Evolutionary conservation across 2,329 filamentous ascomycete genomes (phyloP), one percentile per base, ranked within the genome.

Genomic region (Cordyceps sp.): DNA sequence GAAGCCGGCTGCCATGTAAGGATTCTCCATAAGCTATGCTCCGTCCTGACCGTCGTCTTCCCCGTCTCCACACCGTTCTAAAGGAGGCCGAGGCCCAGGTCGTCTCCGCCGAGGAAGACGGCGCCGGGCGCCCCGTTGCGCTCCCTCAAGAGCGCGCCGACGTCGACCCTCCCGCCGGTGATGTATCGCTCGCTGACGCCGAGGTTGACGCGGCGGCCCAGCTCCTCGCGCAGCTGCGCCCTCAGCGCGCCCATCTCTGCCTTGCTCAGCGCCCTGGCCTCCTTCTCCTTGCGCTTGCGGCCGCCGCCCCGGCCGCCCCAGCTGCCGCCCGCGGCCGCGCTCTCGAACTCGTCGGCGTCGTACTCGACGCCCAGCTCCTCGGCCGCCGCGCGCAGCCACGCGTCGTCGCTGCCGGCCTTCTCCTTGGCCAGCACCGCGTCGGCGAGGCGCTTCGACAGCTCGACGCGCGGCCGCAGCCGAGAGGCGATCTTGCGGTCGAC

Each of bases 341-440:
- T 84, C 41, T 79, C 80, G 38, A 93, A 78, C 29, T 92, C 84
- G 23, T 93, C 85, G 37, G 74, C 80, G 48, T 96, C 85, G 49
- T 93, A 93, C 32, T 94, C 88, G 0, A 96, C 82, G 1, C 90
- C 90, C 0, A 98, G 64, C 40, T 96, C 88, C 36, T 94, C 85
- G 0, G 90, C 90, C 0, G 85, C 86, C 30, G 71, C 72, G 27
- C 73, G 73, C 44, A 96, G 62, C 74, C 86, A 90, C 34, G 83
- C 73, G 42, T 93, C 82, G 43, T 93, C 82, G 45, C 79, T 78
- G 34, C 72, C 73, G 9, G 78, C 73, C 56, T 88, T 93, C 49
- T 92, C 83, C 57, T 93, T 93, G 7, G 86, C 88, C 8, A 90
- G 69, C 1, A 65, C 64, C 2, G 80, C 70, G 45, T 96, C 88